phyloP scores from a whole-genome alignment of 2,329 filamentous ascomycete genomes.

The Lecanicillium sp. region DNA sequence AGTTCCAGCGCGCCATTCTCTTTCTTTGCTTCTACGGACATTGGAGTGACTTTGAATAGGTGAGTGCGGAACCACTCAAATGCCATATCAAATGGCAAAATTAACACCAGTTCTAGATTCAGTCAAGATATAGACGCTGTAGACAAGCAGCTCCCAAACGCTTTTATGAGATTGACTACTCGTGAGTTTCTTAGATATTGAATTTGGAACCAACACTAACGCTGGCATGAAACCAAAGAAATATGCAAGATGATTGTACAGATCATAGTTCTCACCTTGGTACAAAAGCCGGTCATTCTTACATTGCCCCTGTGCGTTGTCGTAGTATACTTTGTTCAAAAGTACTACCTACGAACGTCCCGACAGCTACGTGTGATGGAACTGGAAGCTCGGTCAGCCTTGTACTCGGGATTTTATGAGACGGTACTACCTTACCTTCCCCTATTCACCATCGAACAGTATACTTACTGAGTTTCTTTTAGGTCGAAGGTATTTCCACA shows the following conservation, averaged over 20 bases:
- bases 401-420: slow-evolving; percentile 34
- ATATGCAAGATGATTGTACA: slow-evolving; percentile 32
- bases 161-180: slow-evolving; percentile 19
- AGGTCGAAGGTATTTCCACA: slow-evolving; percentile 17
- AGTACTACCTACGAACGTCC: slow-evolving; percentile 37
- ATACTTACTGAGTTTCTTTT: too few relatives aligned
- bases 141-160: slow-evolving; percentile 26
- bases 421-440: too few relatives aligned
- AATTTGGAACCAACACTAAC: slow-evolving; percentile 7
- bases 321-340: slow-evolving; percentile 17
- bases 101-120: too few relatives aligned
- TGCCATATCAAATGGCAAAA: too few relatives aligned
- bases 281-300: slow-evolving; percentile 34
- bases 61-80: too few relatives aligned
- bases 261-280: slow-evolving; percentile 30
- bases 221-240: slow-evolving; percentile 14
- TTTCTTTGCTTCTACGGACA: slow-evolving; percentile 31
- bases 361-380: slow-evolving; percentile 48
- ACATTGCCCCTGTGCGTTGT: slow-evolving; percentile 27
- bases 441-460: slow-evolving; percentile 1
- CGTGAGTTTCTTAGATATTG: too few relatives aligned
- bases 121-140: slow-evolving; percentile 31
- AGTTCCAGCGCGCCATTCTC: slow-evolving; percentile 24
- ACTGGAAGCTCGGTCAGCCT: slow-evolving; percentile 41
- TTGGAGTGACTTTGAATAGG: slow-evolving; percentile 29